Evolutionary conservation across 78 protist species (phyloP), one percentile per base, ranked within the genome.

Genomic region (Corallochytrium limacisporum): DNA sequence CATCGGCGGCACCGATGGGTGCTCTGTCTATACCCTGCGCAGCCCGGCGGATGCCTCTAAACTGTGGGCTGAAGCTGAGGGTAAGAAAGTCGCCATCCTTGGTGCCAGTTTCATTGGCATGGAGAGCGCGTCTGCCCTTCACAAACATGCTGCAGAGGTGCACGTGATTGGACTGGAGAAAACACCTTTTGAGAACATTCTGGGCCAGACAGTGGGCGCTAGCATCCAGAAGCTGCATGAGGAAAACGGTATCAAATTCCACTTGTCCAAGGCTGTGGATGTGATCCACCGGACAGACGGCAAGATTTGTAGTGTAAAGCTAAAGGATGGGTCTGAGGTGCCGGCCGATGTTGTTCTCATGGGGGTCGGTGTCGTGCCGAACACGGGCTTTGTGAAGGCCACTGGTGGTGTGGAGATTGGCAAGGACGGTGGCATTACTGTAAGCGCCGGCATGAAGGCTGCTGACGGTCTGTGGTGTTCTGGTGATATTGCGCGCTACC

Each of bases 91-190:
- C 33, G 74, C 44, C 53, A 69, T 54, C 39, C 50, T 69, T 22
- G 74, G 74, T 8, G 16, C 74, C 5, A 5, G 39, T 13, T 69
- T 69, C 65, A 69, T 69, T 22, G 74, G 55, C 37, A 3, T 57
- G 51, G 65, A 69, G 40, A n/a, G 33, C 18, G 39, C 68, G 16
- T 38, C 68, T 24, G 12, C 47, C 38, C 6, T 3, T 7, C 65
- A 15, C 28, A 53, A 56, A 54, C 8, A 57, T 31, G 51, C 55
- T 24, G 47, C 37, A 32, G n/a, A 39, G 33, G 62, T 54, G 36
- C 22, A 24, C 43, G 62, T 54, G 26, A 6, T 40, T 6, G 65
- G 65, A 3, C 3, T 54, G 49, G 65, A 69, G 39, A 1, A 3
- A 4, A 62, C 29, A 18, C 71, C 55, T 9, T 47, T 65, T 39